phyloP scores from a whole-genome alignment of 2,329 filamentous ascomycete species.

The Penicillium crustosum region DNA sequence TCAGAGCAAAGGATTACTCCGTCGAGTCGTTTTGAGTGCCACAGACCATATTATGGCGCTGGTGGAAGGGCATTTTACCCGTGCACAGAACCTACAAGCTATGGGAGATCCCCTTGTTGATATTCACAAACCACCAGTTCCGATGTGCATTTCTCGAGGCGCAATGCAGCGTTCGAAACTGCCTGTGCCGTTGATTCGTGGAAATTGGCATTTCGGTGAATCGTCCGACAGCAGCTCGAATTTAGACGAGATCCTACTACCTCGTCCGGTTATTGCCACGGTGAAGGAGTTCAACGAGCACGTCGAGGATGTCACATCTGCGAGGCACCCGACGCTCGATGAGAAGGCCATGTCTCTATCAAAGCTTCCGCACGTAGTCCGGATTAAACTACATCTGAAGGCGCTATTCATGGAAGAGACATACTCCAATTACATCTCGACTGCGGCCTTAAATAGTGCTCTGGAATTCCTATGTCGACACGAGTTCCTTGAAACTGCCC shows the following conservation, averaged over 20 bases:
- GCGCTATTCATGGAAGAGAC: constrained; percentile 35
- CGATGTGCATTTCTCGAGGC: constrained; percentile 32
- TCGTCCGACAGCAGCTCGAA: constrained; percentile 2
- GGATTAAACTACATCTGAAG: constrained; percentile 28
- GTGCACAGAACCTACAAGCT: constrained; percentile 25
- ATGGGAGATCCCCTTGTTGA: constrained; percentile 32
- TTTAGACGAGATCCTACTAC: constrained; percentile 17
- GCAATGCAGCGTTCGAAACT: constrained; percentile 24
- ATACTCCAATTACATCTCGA: constrained; percentile 36
- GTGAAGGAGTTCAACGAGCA: constrained; percentile 40
- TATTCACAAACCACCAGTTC: constrained; percentile 29
- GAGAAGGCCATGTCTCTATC: constrained; percentile 5
- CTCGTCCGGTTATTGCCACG: constrained; percentile 27
- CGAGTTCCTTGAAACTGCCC: constrained; percentile 33
- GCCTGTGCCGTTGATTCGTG: constrained; percentile 32
- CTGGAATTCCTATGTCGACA: constrained; percentile 40
- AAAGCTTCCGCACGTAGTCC: constrained; percentile 12
- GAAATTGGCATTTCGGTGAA: constrained; percentile 28
- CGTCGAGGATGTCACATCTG: constrained; percentile 39
- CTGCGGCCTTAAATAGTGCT: constrained; percentile 44
- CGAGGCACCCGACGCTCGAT: constrained; percentile 17
- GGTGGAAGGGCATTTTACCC: constrained; percentile 30
- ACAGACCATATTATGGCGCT: constrained; percentile 35
- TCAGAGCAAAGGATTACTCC: constrained; percentile 33
- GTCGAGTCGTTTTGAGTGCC: constrained; percentile 38